Evolutionary conservation across 2,329 filamentous ascomycete genomes (phyloP).

Genomic region (Leptographium lundbergii): DNA sequence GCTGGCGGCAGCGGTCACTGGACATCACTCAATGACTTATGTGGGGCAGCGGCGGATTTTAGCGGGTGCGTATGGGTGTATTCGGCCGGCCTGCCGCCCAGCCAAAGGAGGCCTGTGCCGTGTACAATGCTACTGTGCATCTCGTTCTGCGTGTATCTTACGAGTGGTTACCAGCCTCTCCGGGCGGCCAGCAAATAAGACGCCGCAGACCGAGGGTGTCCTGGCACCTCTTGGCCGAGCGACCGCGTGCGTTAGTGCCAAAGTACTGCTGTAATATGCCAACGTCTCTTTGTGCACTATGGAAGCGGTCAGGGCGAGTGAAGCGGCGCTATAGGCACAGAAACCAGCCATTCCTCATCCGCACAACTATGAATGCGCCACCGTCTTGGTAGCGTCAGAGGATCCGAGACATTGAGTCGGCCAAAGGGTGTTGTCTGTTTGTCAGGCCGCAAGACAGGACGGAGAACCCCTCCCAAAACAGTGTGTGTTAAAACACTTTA

Average conservation of each 20-base stretch:
- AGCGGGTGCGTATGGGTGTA: not conserved
- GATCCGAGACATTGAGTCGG: too few species aligned
- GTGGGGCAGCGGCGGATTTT: slow-evolving; percentile 1
- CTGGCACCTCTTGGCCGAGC: not conserved
- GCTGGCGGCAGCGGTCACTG: slow-evolving; percentile 1
- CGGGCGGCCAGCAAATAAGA: not conserved
- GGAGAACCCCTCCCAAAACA: too few species aligned
- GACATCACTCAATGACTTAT: not conserved
- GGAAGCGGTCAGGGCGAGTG: not conserved
- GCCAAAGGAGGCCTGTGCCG: not conserved
- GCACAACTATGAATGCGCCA: not conserved
- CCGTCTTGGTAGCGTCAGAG: not conserved
- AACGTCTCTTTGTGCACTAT: not conserved
- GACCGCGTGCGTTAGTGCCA: not conserved
- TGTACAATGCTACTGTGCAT: not conserved
- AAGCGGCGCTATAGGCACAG: not conserved
- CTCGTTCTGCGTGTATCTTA: too few species aligned
- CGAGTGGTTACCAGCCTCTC: not conserved
- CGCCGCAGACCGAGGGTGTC: not conserved
- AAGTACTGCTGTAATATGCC: not conserved
- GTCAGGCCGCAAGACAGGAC: too few species aligned
- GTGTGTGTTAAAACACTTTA: too few species aligned
- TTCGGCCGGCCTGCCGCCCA: not conserved
- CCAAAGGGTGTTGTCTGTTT: too few species aligned
- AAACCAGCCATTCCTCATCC: not conserved